Evolutionary conservation across 2,329 filamentous ascomycete species (phyloP), one percentile per base, ranked within the genome.

Genomic region (Stagonosporopsis rhizophila): DNA sequence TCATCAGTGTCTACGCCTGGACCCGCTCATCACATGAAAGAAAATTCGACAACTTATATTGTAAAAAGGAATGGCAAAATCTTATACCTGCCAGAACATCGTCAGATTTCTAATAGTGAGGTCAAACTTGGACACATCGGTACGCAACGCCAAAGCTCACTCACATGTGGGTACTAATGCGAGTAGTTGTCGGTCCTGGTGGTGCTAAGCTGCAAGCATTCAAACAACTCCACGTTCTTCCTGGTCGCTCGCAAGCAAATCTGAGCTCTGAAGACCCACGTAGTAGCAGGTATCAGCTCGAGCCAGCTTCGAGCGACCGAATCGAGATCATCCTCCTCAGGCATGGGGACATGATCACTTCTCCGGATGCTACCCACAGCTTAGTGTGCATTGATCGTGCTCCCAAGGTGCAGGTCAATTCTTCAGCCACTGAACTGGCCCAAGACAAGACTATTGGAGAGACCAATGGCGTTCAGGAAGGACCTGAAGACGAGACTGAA

Each of bases 331-430:
- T 75, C 1, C 53, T 76, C 3, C 54, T 76, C 30, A 68, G 73
- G 6, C 55, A 68, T 38, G 60, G 58, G 20, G 73, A 76, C 40
- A 37, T 49, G 2, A 60, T 76, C 15, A 52, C 27, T n/a, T 62
- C 65, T 6, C 25, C 64, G 2, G 52, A 25, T 4, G n/a, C 47
- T 2, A n/a, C 23, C 9, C 32, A 35, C 23, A 45, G 17, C 39
- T 22, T 75, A 6, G 60, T 27, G 7, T 66, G 68, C 35, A 44
- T 28, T 3, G 70, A 63, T 61, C 52, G 56, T 19, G 40, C 59
- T 5, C 51, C 67, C 0, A 64, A 73, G 47, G 58, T 73, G 14
- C 71, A 74, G 50, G 72, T 75, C 30, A 67, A 68, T 30, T 73
- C 72, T 1, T 73, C 72, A 6, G 65, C 64, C n/a, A 62, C 56